These are phyloP conservation scores for Microcyclosporella mali DNA, from an alignment of 2,329 filamentous ascomycete genomes.

Conservation along the genomic window DNA sequence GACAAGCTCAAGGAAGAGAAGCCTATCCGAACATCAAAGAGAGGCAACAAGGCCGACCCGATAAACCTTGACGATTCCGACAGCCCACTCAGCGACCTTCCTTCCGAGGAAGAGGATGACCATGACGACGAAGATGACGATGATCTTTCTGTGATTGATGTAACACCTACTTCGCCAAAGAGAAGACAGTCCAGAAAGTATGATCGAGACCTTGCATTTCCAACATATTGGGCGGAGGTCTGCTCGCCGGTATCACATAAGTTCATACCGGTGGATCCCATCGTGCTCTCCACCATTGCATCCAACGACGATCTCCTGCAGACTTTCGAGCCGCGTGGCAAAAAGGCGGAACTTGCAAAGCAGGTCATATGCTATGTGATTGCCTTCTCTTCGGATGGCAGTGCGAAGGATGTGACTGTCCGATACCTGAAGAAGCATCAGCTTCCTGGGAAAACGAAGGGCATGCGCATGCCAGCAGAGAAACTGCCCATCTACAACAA, in stretches of 20 bases:
- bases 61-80: slow-evolving; percentile 48
- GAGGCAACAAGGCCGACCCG: slow-evolving; percentile 32
- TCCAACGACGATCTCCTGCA: slow-evolving; percentile 66
- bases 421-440: slow-evolving; percentile 77
- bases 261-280: slow-evolving; percentile 71
- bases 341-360: slow-evolving; percentile 74
- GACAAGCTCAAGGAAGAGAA: slow-evolving; percentile 15
- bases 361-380: slow-evolving; percentile 88
- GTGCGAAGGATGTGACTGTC: slow-evolving; percentile 58
- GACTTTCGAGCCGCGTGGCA: slow-evolving; percentile 74
- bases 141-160: slow-evolving; percentile 54
- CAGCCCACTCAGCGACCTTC: slow-evolving; percentile 37
- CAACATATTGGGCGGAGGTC: slow-evolving; percentile 90
- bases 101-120: slow-evolving; percentile 35
- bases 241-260: slow-evolving; percentile 74
- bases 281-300: slow-evolving; percentile 63
- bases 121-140: slow-evolving; percentile 46
- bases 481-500: slow-evolving; percentile 75
- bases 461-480: slow-evolving; percentile 68
- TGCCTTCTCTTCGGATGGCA: slow-evolving; percentile 56
- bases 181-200: slow-evolving; percentile 48
- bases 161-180: slow-evolving; percentile 42
- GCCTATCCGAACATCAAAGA: slow-evolving; percentile 21
- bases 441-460: slow-evolving; percentile 85
- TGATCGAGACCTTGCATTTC: slow-evolving; percentile 72